Evolutionary conservation across 164 flowering plant genomes (phyloP).

Genomic region (Umbilicus rupestris): DNA sequence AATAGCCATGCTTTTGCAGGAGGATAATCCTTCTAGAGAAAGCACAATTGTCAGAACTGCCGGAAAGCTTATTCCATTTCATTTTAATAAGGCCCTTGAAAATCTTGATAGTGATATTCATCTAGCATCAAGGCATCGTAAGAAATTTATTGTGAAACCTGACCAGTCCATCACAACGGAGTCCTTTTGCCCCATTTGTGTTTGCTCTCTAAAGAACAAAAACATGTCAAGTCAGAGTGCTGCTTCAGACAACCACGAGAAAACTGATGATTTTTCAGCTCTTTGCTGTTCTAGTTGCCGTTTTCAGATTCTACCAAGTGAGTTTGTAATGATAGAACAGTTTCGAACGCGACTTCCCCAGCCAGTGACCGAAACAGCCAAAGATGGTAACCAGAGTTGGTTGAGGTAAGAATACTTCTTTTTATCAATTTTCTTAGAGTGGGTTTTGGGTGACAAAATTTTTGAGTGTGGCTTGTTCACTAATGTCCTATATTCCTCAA

Average conservation of each 20-base stretch:
- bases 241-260: conserved; percentile 16
- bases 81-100: conserved; percentile 65
- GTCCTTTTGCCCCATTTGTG: conserved; percentile 61
- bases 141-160: conserved; percentile 40
- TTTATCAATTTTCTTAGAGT: background rate
- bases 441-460: background rate
- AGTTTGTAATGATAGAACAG: conserved; percentile 36
- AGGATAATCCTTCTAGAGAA: conserved; percentile 90
- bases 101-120: conserved; percentile 24
- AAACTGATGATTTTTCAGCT: conserved; percentile 24
- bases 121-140: conserved; percentile 55
- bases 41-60: conserved; percentile 88
- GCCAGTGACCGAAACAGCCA: conserved; percentile 29
- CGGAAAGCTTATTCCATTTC: conserved; percentile 84
- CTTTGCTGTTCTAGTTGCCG: conserved; percentile 77
- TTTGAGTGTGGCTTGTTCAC: background rate
- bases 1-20: conserved; percentile 29
- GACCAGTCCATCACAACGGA: conserved; percentile 51
- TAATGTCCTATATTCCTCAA: too few relatives aligned
- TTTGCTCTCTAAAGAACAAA: conserved; percentile 51
- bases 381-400: conserved; percentile 16
- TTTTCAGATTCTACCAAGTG: conserved; percentile 83
- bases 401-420: conserved; percentile 44
- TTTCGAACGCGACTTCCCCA: conserved; percentile 58
- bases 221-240: conserved; percentile 18